phyloP scores from a whole-genome alignment of 2,329 filamentous ascomycete species.

The Canariomyces notabilis region DNA sequence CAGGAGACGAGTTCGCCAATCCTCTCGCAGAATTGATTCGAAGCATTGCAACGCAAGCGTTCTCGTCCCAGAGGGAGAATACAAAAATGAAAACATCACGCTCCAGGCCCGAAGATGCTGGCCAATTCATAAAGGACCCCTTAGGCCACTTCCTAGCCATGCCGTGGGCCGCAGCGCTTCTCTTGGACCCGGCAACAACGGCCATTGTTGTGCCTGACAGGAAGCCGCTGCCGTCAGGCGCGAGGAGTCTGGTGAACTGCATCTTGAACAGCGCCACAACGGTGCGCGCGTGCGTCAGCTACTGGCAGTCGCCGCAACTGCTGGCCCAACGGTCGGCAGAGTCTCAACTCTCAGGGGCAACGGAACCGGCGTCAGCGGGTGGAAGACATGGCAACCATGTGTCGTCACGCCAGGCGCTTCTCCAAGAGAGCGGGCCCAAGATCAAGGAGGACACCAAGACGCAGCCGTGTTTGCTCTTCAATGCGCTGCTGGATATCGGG shows the following conservation, averaged over 20 bases:
- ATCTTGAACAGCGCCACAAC: constrained; percentile 13
- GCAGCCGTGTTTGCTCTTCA: constrained; percentile 20
- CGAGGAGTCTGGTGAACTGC: constrained; percentile 13
- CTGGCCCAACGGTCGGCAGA: too few species aligned
- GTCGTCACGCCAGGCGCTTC: constrained; percentile 9
- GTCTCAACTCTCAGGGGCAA: too few species aligned
- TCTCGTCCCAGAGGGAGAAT: constrained; percentile 1
- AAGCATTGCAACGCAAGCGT: not conserved
- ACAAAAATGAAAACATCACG: not conserved
- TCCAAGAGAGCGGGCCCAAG: constrained; percentile 8
- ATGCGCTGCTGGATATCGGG: constrained; percentile 21
- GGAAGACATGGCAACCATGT: too few species aligned
- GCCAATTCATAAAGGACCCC: constrained; percentile 19
- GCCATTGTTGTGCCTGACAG: constrained; percentile 17
- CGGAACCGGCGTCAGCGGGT: too few species aligned
- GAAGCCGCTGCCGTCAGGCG: constrained; percentile 14
- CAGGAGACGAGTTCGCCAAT: too few species aligned
- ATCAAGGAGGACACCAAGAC: constrained; percentile 14
- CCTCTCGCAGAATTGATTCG: too few species aligned
- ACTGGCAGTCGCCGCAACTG: constrained; percentile 6
- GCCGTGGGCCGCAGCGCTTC: constrained; percentile 16
- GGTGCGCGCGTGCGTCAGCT: constrained; percentile 19
- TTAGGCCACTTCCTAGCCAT: constrained; percentile 20
- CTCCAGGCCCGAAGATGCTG: constrained; percentile 8
- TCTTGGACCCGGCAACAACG: constrained; percentile 14